Evolutionary conservation across 306 rosid species (phyloP), one percentile per base, ranked within the genome.

Genomic region (Trifolium subterraneum): DNA sequence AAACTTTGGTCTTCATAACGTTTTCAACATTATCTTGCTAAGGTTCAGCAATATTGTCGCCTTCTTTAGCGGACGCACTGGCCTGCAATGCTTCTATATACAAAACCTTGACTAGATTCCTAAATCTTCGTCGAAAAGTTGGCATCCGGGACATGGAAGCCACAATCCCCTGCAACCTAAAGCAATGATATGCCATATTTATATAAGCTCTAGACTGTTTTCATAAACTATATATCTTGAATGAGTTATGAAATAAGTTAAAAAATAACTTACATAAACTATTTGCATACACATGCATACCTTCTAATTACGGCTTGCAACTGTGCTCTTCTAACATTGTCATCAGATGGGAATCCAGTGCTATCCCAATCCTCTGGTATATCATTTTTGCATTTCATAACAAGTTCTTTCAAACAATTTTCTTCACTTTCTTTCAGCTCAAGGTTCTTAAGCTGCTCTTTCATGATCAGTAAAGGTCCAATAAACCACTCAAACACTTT

Each of bases 261-360:
- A 20, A 54, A 20, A 20, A 52, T 52, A 52, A 13, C 1, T 54
- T 20, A 3, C 25, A 15, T n/a, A 48, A 48, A 48, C 22, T 29
- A 29, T 29, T 29, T 29, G 1, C 33, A 29, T 29, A 29, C 33
- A 27, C 31, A 1, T 0, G 0, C 31, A 38, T 76, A 88, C 97
- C 97, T 92, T 80, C 96, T 86, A 62, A 92, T 85, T 60, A 92
- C 71, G 54, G 88, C 93, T 72, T 90, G 96, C 81, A 92, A 76
- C 66, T 90, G 98, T 20, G 98, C 98, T 84, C 93, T 82, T 70
- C 86, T 72, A 36, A 92, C 83, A 10, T 19, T 77, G 74, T 90
- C 88, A 47, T 58, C 42, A 19, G 92, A 90, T 33, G 88, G 85
- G 77, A 87, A 92, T 66, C 72, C 84, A 22, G 87, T 59, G 47